A percentile compares a stretch with the other conserved stretches of the same genome.
These are phyloP conservation scores for Primulina eburnea DNA, from an alignment of 257 asterid genomes.

Conservation along the genomic window DNA sequence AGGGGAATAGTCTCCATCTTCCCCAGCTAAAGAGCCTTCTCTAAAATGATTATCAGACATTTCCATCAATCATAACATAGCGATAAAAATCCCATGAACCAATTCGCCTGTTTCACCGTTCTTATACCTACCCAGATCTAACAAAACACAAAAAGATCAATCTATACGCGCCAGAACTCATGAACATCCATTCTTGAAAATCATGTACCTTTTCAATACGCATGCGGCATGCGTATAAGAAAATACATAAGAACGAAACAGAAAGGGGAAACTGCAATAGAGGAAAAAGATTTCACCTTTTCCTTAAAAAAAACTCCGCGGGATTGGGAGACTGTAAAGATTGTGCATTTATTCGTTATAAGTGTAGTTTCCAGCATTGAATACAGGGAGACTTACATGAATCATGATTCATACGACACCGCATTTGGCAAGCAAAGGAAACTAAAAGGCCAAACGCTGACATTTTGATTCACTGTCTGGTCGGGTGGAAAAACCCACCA, in stretches of 20 bases:
- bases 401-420: conserved; percentile 33
- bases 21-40: conserved; percentile 49
- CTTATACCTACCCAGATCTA: conserved; percentile 47
- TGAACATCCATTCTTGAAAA: conserved; percentile 20
- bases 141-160: conserved; percentile 30
- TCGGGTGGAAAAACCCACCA: neutral
- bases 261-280: conserved; percentile 8
- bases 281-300: conserved; percentile 27
- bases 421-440: conserved; percentile 22
- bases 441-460: conserved; percentile 18
- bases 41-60: conserved; percentile 52
- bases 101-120: conserved; percentile 20
- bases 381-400: conserved; percentile 15
- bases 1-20: conserved; percentile 33
- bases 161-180: conserved; percentile 17
- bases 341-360: conserved; percentile 29
- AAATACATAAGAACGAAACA: neutral
- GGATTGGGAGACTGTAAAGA: conserved; percentile 35
- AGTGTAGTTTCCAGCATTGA: conserved; percentile 8
- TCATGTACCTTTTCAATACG: conserved; percentile 14
- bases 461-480: conserved; percentile 1
- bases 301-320: conserved; percentile 22
- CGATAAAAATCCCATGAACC: conserved; percentile 8
- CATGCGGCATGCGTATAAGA: conserved; percentile 9
- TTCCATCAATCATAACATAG: conserved; percentile 39